These are phyloP conservation scores for Tremella yokohamensis DNA, from an alignment of 768 basidiomycete species.

Conservation along the genomic window DNA sequence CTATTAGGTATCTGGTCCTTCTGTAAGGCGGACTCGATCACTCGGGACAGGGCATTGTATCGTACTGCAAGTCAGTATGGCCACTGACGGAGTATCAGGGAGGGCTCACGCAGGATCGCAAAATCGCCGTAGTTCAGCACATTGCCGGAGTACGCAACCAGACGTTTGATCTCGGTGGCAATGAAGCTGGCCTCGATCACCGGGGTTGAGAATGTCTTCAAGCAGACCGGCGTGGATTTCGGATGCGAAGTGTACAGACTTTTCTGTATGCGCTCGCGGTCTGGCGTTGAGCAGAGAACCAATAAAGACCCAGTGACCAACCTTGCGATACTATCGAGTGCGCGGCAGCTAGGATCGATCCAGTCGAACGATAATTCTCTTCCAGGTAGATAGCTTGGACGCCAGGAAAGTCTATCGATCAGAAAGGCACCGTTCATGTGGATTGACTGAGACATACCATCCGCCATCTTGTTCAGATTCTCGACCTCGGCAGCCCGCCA, in stretches of 20 bases:
- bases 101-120: slow-evolving; percentile 68
- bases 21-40: slow-evolving; percentile 71
- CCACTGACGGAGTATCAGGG: neutral
- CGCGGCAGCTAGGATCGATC: slow-evolving; percentile 66
- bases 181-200: slow-evolving; percentile 67
- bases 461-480: slow-evolving; percentile 69
- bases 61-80: slow-evolving; percentile 59
- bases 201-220: slow-evolving; percentile 55
- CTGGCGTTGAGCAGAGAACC: slow-evolving; percentile 51
- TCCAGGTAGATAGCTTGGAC: slow-evolving; percentile 71
- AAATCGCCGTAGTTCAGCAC: slow-evolving; percentile 70
- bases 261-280: slow-evolving; percentile 71
- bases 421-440: neutral
- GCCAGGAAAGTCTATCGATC: slow-evolving; percentile 61
- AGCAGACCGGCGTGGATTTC: slow-evolving; percentile 60
- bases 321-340: slow-evolving; percentile 80
- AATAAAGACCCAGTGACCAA: slow-evolving; percentile 34
- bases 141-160: slow-evolving; percentile 71
- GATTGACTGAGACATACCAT: slow-evolving; percentile 54
- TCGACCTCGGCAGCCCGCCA: slow-evolving; percentile 77
- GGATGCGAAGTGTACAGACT: slow-evolving; percentile 68
- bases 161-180: slow-evolving; percentile 70
- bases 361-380: slow-evolving; percentile 82
- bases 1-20: slow-evolving; percentile 72
- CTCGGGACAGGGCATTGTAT: slow-evolving; percentile 73